phyloP scores from a whole-genome alignment of 495 filamentous ascomycete species.

The Xylaria scruposa region DNA sequence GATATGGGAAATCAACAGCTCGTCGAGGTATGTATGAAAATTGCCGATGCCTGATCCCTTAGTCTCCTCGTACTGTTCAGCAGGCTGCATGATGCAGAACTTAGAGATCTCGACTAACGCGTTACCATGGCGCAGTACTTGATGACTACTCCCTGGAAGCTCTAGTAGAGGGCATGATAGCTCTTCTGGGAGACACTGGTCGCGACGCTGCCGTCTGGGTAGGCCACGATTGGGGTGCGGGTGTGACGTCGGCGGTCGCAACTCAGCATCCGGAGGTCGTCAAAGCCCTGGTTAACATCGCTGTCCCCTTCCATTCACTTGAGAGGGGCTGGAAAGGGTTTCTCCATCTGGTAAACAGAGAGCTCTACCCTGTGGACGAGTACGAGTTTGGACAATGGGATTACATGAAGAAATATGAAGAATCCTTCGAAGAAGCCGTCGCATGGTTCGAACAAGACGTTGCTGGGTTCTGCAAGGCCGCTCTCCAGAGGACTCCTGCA shows the following conservation, averaged over 20 bases:
- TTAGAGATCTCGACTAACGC: too few relatives aligned
- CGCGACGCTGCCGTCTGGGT: constrained; percentile 28
- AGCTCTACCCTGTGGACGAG: constrained; percentile 21
- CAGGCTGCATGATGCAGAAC: too few relatives aligned
- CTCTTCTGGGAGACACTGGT: constrained; percentile 17
- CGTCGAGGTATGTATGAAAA: neutral
- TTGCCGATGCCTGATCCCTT: too few relatives aligned
- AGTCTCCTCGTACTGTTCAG: too few relatives aligned
- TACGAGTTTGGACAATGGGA: constrained; percentile 27
- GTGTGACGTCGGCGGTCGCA: constrained; percentile 21
- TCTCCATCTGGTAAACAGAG: constrained; percentile 13
- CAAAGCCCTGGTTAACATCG: constrained; percentile 20
- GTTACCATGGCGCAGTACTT: neutral
- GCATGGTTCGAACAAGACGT: constrained; percentile 20
- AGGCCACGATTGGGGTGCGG: constrained; percentile 28
- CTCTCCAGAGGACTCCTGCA: neutral
- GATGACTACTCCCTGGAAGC: constrained; percentile 24
- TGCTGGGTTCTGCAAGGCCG: neutral
- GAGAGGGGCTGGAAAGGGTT: constrained; percentile 21
- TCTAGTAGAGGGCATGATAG: constrained; percentile 28
- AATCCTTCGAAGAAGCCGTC: constrained; percentile 21
- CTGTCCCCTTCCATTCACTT: constrained; percentile 20
- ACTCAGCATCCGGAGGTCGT: constrained; percentile 25
- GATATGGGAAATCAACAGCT: constrained; percentile 23
- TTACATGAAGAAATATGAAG: constrained; percentile 24